Percentiles rank a stretch among this genome's conserved stretches.
Conservation (phyloP, 1,139 yeast genomes). For the Candida tetrigidarum region DNA sequence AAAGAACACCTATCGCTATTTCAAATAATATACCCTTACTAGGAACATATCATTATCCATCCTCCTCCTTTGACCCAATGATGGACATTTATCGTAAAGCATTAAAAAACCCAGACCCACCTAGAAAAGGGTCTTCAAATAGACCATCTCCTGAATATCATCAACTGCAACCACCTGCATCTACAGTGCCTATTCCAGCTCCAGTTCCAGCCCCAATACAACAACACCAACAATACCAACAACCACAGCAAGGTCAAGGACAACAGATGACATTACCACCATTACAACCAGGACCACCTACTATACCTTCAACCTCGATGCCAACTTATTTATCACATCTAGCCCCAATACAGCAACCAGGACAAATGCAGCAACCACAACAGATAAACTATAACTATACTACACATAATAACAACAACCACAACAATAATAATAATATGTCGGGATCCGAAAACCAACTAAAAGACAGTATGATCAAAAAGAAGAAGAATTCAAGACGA, state of each 20-base stretch:
- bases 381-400: constrained; percentile 6
- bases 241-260: constrained; percentile 7
- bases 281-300: not conserved
- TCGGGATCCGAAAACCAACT: constrained; percentile 11
- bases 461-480: constrained; percentile 17
- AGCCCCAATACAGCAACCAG: constrained; percentile 1
- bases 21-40: no score
- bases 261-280: constrained; percentile 5
- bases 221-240: no score
- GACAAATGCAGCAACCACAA: constrained; percentile 4
- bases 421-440: constrained; percentile 5
- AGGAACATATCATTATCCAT: no score
- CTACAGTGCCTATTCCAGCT: not conserved
- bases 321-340: constrained; percentile 4
- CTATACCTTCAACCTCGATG: constrained; percentile 1
- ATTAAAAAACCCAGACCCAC: constrained; percentile 19
- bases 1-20: constrained; percentile 1
- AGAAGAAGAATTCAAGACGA: constrained; percentile 55
- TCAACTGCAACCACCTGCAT: constrained; percentile 5
- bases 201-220: no score
- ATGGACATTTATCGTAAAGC: constrained; percentile 20
- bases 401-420: not conserved
- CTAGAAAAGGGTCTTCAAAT: constrained; percentile 17
- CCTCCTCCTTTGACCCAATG: no score
- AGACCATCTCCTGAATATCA: not conserved